Percentiles rank a stretch among this genome's conserved stretches.
phyloP scores from a whole-genome alignment of 1,284 basidiomycete genomes.

The Trichosporon coremiiforme region DNA sequence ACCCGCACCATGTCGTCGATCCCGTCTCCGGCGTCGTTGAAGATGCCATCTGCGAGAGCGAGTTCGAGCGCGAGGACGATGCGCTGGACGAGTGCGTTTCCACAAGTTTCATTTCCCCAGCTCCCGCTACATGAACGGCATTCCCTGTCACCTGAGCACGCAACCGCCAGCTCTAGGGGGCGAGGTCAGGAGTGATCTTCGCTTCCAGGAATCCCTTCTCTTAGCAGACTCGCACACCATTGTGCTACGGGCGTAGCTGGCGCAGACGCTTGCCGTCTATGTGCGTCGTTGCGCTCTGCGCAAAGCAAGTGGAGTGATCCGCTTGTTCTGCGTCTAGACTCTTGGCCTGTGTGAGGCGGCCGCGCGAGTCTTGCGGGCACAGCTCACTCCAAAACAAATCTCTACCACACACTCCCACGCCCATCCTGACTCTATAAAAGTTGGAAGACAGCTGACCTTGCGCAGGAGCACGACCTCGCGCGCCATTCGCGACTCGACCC shows the following conservation, averaged over 20 bases:
- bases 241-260: not conserved
- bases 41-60: slow-evolving; percentile 16
- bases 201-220: not conserved
- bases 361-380: not conserved
- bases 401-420: not conserved
- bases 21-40: slow-evolving; percentile 10
- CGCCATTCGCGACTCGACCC: slow-evolving; percentile 50
- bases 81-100: slow-evolving; percentile 15
- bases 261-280: not conserved
- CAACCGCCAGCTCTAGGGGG: not conserved
- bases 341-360: not conserved
- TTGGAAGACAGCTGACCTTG: not conserved
- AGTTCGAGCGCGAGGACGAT: slow-evolving; percentile 14
- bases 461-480: slow-evolving; percentile 31
- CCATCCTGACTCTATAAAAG: not conserved
- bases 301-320: not conserved
- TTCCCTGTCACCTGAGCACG: not conserved
- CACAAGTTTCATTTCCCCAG: not conserved
- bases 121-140: not conserved
- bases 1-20: not conserved
- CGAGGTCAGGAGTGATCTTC: not conserved
- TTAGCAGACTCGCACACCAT: not conserved
- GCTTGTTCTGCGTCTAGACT: not conserved
- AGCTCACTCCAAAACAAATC: not conserved
- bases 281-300: not conserved